Conservation (phyloP, 768 basidiomycete genomes). For the Dacryopinax spathularia region DNA sequence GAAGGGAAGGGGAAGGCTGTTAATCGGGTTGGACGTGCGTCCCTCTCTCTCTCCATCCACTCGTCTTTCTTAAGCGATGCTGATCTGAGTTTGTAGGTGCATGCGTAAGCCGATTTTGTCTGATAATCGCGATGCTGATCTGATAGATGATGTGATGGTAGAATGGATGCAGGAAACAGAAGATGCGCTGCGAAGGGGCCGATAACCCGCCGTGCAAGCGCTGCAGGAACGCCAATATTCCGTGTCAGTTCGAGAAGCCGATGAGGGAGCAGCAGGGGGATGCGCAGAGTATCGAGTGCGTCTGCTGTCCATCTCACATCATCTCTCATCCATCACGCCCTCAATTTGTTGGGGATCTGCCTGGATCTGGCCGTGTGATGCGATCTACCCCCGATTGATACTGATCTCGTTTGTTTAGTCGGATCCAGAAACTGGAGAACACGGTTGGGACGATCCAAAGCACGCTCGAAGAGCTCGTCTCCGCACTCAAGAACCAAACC, state of each 20-base stretch:
- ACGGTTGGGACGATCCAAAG: slow-evolving; percentile 45
- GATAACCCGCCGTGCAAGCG: slow-evolving; percentile 94
- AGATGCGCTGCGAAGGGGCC: slow-evolving; percentile 93
- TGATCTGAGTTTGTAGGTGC: slow-evolving; percentile 16
- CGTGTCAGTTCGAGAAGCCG: slow-evolving; percentile 92
- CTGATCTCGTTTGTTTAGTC: slow-evolving; percentile 19
- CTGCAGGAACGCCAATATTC: slow-evolving; percentile 75
- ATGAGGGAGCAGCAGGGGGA: slow-evolving; percentile 38
- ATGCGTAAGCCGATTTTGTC: slow-evolving; percentile 17
- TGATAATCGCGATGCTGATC: too few species aligned
- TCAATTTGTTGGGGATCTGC: slow-evolving; percentile 9
- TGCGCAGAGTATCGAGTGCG: slow-evolving; percentile 67
- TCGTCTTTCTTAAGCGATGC: slow-evolving; percentile 1
- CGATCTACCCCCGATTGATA: too few species aligned
- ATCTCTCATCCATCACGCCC: not conserved
- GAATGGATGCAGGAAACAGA: slow-evolving; percentile 93
- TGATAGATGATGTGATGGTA: too few species aligned
- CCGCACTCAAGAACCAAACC: slow-evolving; percentile 46
- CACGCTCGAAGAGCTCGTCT: slow-evolving; percentile 64
- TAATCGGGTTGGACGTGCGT: slow-evolving; percentile 22
- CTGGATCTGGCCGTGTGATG: not conserved
- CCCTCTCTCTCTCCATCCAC: not conserved
- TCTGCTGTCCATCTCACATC: slow-evolving; percentile 10
- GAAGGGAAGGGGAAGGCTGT: slow-evolving; percentile 17
- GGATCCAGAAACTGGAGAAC: not conserved